Evolutionary conservation across 345 rosid genomes (phyloP), one percentile per base, ranked within the genome.

Genomic region (Zanthoxylum bungeanum): DNA sequence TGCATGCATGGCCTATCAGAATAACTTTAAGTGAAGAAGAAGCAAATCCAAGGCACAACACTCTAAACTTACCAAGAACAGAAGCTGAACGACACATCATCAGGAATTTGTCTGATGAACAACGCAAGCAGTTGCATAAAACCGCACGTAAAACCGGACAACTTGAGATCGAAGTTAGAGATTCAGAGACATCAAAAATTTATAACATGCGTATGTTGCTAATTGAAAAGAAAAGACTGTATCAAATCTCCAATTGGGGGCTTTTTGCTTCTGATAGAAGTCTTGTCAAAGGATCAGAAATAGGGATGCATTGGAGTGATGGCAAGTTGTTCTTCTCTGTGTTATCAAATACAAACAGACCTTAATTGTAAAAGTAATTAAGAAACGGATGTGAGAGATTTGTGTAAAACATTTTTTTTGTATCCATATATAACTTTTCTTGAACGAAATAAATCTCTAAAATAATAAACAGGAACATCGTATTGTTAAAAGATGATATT

Each of bases 261-360:
- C 9, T 58, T 7, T 22, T 34, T 58, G 22, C 62, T 17, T 1
- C 6, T 7, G 39, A 58, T 58, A 58, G 62, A 58, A 12, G 30
- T 7, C 22, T 58, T 30, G 62, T 7, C 4, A 30, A 58, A 58
- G 62, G 62, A 31, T 37, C 60, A 57, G 60, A 57, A 57, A 57
- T 57, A 12, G 36, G 60, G 9, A 57, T 57, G 60, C 60, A 57
- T 8, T 57, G 60, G 37, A 57, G 60, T 30, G 60, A 57, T 28
- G 60, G 60, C 16, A 30, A 57, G 37, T 57, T 57, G 60, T 36
- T 28, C 1, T 57, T 57, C 31, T 57, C 60, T 12, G 36, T 57
- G 60, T 57, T 28, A 28, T 57, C 60, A 28, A 55, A 25, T 55
- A 25, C 9, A n/a, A n/a, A n/a, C n/a, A n/a, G n/a, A n/a, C n/a